Percentiles rank a stretch among this genome's conserved stretches.
Conservation (phyloP, 208 protist species). For the Acanthamoeba lenticulata region DNA sequence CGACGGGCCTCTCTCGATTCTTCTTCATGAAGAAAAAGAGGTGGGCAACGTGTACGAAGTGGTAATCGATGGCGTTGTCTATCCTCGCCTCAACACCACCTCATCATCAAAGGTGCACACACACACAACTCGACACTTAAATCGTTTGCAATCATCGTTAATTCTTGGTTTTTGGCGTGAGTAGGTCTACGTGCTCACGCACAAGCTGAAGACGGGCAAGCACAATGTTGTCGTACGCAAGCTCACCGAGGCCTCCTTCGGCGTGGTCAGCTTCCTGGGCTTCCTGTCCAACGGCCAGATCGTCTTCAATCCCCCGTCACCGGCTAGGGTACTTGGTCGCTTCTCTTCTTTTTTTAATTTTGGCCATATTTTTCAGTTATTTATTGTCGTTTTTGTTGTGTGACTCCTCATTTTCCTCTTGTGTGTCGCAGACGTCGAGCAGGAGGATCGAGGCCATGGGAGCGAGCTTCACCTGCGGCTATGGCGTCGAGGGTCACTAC, state of each 20-base stretch:
- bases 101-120: not conserved
- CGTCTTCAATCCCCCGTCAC: conserved; percentile 9
- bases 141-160: not conserved
- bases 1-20: not conserved
- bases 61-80: not conserved
- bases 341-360: too few relatives aligned
- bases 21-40: not conserved
- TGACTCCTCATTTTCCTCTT: too few relatives aligned
- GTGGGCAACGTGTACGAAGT: conserved; percentile 2
- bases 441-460: not conserved
- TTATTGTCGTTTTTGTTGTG: too few relatives aligned
- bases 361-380: too few relatives aligned
- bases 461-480: conserved; percentile 33
- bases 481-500: conserved; percentile 29
- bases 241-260: conserved; percentile 3
- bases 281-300: conserved; percentile 13
- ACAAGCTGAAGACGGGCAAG: not conserved
- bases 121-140: not conserved
- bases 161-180: not conserved
- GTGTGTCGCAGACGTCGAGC: not conserved
- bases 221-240: not conserved
- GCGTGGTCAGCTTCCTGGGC: not conserved
- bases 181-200: not conserved
- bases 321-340: not conserved
- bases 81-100: conserved; percentile 14